Evolutionary conservation across 805 yeast species (phyloP), one percentile per base, ranked within the genome.

Genomic region (Ogataea salicorniae): DNA sequence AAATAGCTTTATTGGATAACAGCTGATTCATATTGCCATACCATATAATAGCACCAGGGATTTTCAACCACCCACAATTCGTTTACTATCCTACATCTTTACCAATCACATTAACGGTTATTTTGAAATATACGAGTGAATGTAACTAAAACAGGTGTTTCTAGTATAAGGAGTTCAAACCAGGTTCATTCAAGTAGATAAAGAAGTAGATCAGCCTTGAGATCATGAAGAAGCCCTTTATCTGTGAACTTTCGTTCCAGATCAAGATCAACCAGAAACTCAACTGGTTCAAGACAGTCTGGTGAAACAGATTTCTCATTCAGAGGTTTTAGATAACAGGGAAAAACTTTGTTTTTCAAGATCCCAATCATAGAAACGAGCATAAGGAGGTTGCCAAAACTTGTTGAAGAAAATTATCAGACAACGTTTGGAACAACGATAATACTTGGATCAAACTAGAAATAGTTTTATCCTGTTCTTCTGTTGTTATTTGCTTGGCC

Each of bases 401-500:
- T 1, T 47, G 49, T 38, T 46, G 46, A 43, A 38, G 35, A 18
- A 53, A 41, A 40, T 48, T 46, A 31, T 37, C 41, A 16, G 55
- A 50, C 39, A 57, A 49, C 37, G 57, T 51, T 34, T 37, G 49
- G 41, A 49, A 51, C 37, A 51, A 51, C 33, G 55, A 51, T 46
- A 50, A 50, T 39, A 44, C 52, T 2, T 52, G 55, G 57, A 49
- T 51, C 22, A 53, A 49, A 34, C 35, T 44, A 6, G 70, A 69
- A 46, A 58, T 72, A 13, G 37, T 52, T 8, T 57, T 63, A 0
- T 70, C 75, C 3, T 51, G 67, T 2, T 40, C 63, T 3, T 67
- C 71, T 4, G 74, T 75, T 1, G n/a, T 60, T 1, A 47, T 69
- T 3, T 61, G 68, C 1, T 46, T 72, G n/a, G 66, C 61, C 2